Percentiles rank a stretch among this genome's conserved stretches.
phyloP scores from a whole-genome alignment of 2,329 filamentous ascomycete genomes.

The Aspergillus ibericus region DNA sequence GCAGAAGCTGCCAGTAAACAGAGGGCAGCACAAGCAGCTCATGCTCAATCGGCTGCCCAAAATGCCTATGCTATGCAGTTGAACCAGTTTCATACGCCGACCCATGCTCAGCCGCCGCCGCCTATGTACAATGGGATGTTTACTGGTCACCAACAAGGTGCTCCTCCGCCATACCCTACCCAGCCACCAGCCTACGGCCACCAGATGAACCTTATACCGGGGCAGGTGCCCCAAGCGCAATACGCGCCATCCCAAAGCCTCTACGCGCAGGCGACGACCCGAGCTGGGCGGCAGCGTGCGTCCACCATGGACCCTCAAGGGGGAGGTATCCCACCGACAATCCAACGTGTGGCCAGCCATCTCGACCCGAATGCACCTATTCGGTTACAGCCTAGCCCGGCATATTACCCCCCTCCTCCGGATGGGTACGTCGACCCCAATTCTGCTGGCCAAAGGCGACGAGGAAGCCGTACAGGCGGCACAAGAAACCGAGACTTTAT shows the following conservation, averaged over 20 bases:
- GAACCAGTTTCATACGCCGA: slow-evolving; percentile 53
- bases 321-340: slow-evolving; percentile 85
- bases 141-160: slow-evolving; percentile 62
- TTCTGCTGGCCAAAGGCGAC: slow-evolving; percentile 65
- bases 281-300: slow-evolving; percentile 80
- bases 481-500: slow-evolving; percentile 80
- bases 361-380: slow-evolving; percentile 94
- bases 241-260: slow-evolving; percentile 72
- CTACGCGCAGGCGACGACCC: slow-evolving; percentile 72
- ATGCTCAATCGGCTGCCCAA: slow-evolving; percentile 68
- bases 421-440: slow-evolving; percentile 74
- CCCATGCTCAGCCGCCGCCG: slow-evolving; percentile 47
- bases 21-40: slow-evolving; percentile 65
- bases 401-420: slow-evolving; percentile 91
- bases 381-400: slow-evolving; percentile 88
- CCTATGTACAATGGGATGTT: slow-evolving; percentile 82
- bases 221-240: slow-evolving; percentile 65
- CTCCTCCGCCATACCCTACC: slow-evolving; percentile 76
- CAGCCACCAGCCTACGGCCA: slow-evolving; percentile 70
- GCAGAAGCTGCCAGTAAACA: slow-evolving; percentile 93
- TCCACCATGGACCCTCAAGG: slow-evolving; percentile 96
- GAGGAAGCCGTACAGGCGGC: slow-evolving; percentile 68
- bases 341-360: slow-evolving; percentile 93
- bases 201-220: slow-evolving; percentile 69
- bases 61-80: slow-evolving; percentile 67